Evolutionary conservation across 2,329 filamentous ascomycete genomes (phyloP).

Genomic region (Sclerotinia glacialis): DNA sequence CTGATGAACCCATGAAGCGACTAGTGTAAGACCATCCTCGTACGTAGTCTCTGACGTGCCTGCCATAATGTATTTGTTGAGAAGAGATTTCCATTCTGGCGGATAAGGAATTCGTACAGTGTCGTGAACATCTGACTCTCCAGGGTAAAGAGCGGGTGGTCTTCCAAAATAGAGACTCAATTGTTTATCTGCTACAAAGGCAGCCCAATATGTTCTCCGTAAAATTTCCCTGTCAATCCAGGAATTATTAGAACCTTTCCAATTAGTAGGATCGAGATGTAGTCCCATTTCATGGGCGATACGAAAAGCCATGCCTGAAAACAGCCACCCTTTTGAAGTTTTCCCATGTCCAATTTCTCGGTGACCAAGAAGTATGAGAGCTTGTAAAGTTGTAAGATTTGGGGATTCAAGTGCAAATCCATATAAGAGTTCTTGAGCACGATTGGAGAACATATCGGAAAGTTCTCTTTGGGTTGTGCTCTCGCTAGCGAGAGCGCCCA

Average conservation of each 20-base stretch:
- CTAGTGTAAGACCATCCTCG: conserved; percentile 47
- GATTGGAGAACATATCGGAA: conserved; percentile 46
- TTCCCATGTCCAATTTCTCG: conserved; percentile 48
- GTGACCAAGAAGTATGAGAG: conserved; percentile 47
- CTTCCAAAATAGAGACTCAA: conserved; percentile 52
- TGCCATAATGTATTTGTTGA: conserved; percentile 49
- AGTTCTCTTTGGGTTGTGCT: conserved; percentile 40
- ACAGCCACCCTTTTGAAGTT: conserved; percentile 51
- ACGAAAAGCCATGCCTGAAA: conserved; percentile 52
- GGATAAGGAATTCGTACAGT: conserved; percentile 51
- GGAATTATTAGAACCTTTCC: conserved; percentile 44
- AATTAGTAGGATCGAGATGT: conserved; percentile 51
- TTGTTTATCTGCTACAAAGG: conserved; percentile 51
- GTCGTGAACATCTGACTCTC: conserved; percentile 50
- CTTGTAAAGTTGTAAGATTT: conserved; percentile 48
- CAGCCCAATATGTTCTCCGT: conserved; percentile 51
- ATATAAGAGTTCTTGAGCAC: conserved; percentile 46
- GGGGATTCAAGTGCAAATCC: conserved; percentile 47
- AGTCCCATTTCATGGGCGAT: conserved; percentile 53
- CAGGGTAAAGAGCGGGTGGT: conserved; percentile 49
- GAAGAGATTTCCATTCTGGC: conserved; percentile 47
- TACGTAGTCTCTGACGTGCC: conserved; percentile 46
- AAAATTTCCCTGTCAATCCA: conserved; percentile 48
- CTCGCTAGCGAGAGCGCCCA: conserved; percentile 49
- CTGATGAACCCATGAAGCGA: conserved; percentile 48